phyloP scores from a whole-genome alignment of 345 rosid genomes.

The Cardamine resedifolia region DNA sequence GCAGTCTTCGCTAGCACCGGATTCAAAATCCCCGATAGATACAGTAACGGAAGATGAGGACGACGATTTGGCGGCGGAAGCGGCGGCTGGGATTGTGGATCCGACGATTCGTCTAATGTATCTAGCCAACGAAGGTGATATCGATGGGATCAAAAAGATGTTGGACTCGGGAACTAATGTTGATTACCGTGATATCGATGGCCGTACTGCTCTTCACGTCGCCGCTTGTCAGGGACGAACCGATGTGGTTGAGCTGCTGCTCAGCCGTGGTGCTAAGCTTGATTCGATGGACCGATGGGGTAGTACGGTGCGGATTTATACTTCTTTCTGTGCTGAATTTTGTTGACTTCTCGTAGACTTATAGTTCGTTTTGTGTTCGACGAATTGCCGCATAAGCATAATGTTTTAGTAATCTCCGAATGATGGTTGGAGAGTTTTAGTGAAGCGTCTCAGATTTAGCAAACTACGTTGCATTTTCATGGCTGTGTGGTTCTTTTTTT shows the following conservation, averaged over 20 bases:
- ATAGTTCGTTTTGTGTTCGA: slow-evolving; percentile 31
- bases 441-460: slow-evolving; percentile 11
- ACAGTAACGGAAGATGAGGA: slow-evolving; percentile 29
- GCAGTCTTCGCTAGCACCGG: slow-evolving; percentile 69
- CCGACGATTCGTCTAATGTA: slow-evolving; percentile 72
- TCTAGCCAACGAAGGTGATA: slow-evolving; percentile 71
- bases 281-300: slow-evolving; percentile 61
- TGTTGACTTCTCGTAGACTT: slow-evolving; percentile 30
- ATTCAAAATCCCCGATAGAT: slow-evolving; percentile 21
- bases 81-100: slow-evolving; percentile 39
- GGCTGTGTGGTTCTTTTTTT: neutral
- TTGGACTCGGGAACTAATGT: slow-evolving; percentile 64
- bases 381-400: slow-evolving; percentile 8
- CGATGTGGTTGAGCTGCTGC: slow-evolving; percentile 50
- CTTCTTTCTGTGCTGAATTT: neutral
- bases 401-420: neutral
- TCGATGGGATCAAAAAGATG: slow-evolving; percentile 60
- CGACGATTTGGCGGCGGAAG: slow-evolving; percentile 45
- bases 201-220: slow-evolving; percentile 75
- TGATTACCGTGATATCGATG: slow-evolving; percentile 66
- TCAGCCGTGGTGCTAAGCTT: slow-evolving; percentile 52
- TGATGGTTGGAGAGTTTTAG: neutral
- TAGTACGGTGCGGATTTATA: slow-evolving; percentile 49
- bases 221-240: slow-evolving; percentile 75
- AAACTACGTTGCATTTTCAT: neutral